Base-by-base conservation (phyloP, 768 basidiomycete genomes). In the Lanmaoa rubissima region DNA sequence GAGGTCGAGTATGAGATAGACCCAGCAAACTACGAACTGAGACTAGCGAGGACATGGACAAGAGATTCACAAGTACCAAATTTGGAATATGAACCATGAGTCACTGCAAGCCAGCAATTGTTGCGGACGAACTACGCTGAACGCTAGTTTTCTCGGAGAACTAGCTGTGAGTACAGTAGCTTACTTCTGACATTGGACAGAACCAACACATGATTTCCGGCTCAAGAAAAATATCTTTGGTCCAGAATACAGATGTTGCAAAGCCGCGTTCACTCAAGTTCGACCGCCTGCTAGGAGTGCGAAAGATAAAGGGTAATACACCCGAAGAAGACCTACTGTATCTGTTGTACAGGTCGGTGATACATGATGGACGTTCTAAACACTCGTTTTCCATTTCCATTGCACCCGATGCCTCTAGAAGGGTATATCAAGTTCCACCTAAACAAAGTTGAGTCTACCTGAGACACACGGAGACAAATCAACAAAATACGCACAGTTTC, bases 361-460 rank as follows among this genome's bases (percentile, higher is more conserved):
- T 58, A 60, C 55, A 55, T 26, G 40, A 53, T 11, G 34, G 11
- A 19, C 41, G 38, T 53, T 45, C 45, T n/a, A 50, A 42, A 51
- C 38, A 35, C 45, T 32, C 43, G 42, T 41, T 45, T 39, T 36
- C 32, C 38, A 44, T 50, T 59, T 31, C 50, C 54, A 54, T 53
- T n/a, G 21, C 14, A 16, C 36, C 44, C 19, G 13, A 46, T 36
- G 16, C 24, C 39, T 62, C 43, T 63, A 66, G 55, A 73, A 70
- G 39, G 59, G 28, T 57, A 72, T 65, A 53, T 73, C 70, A 1
- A 72, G 70, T 28, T 68, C 69, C 50, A 71, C 72, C 70, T 73
- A 38, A 55, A 45, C 51, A 43, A 52, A 6, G 16, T 36, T 57
- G 28, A 65, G 53, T 45, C 32, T 36, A 47, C 42, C 53, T 51